Percentiles rank a stretch among this genome's conserved stretches.
These are phyloP conservation scores for Hygrophorus pudorinus DNA, from an alignment of 768 basidiomycete species.

Conservation along the genomic window DNA sequence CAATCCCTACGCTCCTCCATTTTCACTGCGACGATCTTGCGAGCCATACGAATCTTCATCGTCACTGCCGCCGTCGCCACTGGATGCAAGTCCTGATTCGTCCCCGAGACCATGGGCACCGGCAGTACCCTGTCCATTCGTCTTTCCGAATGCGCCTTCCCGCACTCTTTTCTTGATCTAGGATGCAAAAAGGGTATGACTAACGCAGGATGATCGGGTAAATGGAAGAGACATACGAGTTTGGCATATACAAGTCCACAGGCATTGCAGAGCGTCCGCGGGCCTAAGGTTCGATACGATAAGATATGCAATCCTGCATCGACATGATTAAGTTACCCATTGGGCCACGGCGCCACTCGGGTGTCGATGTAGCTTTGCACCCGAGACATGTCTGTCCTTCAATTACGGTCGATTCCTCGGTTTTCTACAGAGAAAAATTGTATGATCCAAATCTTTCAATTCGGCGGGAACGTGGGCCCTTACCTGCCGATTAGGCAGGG, in stretches of 20 bases:
- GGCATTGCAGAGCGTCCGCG: slow-evolving; percentile 77
- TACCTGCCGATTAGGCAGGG: slow-evolving; percentile 3
- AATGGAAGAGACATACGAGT: slow-evolving; percentile 40
- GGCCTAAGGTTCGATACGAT: slow-evolving; percentile 36
- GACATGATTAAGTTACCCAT: slow-evolving; percentile 40
- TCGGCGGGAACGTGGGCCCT: neutral
- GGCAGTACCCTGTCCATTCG: slow-evolving; percentile 4
- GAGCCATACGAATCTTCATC: slow-evolving; percentile 14
- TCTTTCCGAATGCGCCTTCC: slow-evolving; percentile 13
- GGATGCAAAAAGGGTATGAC: slow-evolving; percentile 4
- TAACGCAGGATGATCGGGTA: slow-evolving; percentile 2
- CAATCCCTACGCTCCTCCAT: slow-evolving; percentile 7
- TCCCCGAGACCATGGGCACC: slow-evolving; percentile 3
- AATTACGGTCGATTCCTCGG: slow-evolving; percentile 34
- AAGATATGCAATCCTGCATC: slow-evolving; percentile 2
- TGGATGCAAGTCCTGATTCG: slow-evolving; percentile 8
- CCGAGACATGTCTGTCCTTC: slow-evolving; percentile 74
- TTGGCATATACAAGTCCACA: slow-evolving; percentile 85
- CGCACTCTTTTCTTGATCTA: slow-evolving; percentile 27
- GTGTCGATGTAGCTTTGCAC: slow-evolving; percentile 76
- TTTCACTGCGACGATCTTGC: slow-evolving; percentile 12
- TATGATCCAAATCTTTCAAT: neutral
- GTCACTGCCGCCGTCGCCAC: slow-evolving; percentile 12
- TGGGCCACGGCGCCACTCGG: slow-evolving; percentile 80
- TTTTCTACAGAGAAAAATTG: slow-evolving; percentile 12